phyloP scores from a whole-genome alignment of 192 early-diverging fungal species.

The Coemansia asiatica region DNA sequence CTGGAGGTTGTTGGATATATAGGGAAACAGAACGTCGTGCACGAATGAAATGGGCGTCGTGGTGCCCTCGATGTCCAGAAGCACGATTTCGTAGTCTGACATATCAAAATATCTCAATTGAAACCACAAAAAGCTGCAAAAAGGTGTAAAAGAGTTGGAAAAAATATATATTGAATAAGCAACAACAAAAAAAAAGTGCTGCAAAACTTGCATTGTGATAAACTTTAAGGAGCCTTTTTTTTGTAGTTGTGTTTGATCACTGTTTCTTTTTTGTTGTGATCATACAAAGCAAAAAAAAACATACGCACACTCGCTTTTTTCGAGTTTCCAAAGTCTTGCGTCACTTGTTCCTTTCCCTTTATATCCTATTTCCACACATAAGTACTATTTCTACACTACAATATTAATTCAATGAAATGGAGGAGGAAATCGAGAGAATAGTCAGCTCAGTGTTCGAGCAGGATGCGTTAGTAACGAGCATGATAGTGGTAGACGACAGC shows the following conservation, averaged over 20 bases:
- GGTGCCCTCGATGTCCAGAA: conserved; percentile 95
- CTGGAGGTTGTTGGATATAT: conserved; percentile 63
- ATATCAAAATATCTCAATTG: not conserved
- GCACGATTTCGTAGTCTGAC: conserved; percentile 32
- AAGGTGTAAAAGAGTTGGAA: not conserved
- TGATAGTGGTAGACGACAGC: conserved; percentile 46
- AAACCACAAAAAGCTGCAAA: not conserved
- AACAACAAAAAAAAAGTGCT: conserved; percentile 2
- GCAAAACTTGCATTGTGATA: not conserved
- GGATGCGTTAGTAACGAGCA: conserved; percentile 29
- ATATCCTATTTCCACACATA: not conserved
- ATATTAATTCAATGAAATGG: conserved; percentile 19
- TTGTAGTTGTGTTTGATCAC: too few species aligned
- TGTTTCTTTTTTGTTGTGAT: too few species aligned
- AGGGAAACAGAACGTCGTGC: conserved; percentile 90
- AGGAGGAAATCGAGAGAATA: conserved; percentile 28
- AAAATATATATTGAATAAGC: not conserved
- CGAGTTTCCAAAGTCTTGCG: not conserved
- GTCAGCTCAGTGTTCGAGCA: conserved; percentile 31
- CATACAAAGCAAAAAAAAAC: not conserved
- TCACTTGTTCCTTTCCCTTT: not conserved
- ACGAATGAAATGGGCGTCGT: conserved; percentile 97
- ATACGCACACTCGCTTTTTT: not conserved
- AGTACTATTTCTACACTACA: not conserved
- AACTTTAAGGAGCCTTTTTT: too few species aligned